Conservation (phyloP, 148 eudicot species). For the Beta vulgaris region DNA sequence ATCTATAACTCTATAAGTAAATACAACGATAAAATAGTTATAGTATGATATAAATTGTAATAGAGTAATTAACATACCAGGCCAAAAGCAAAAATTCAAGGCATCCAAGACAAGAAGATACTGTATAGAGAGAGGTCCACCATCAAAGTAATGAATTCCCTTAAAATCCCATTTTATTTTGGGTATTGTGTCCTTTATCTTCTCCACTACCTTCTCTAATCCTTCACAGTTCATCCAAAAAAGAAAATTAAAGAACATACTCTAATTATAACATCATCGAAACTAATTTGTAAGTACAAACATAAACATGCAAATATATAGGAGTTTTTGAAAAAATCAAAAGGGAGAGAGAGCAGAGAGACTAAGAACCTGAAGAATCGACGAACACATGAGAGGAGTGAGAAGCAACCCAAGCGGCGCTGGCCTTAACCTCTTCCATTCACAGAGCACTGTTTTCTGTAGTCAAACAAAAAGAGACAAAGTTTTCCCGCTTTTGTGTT, state of each 20-base stretch:
- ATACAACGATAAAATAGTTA: too few species aligned
- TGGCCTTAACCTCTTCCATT: slow-evolving; percentile 38
- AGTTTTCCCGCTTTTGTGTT: too few species aligned
- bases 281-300: too few species aligned
- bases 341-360: background rate
- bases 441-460: too few species aligned
- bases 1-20: too few species aligned
- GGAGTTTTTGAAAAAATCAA: too few species aligned
- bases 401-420: slow-evolving; percentile 37
- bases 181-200: slow-evolving; percentile 45
- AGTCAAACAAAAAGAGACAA: too few species aligned
- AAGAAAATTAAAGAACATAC: too few species aligned
- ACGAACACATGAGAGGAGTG: slow-evolving; percentile 32
- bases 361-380: slow-evolving; percentile 28
- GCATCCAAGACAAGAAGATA: slow-evolving; percentile 71
- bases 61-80: slow-evolving; percentile 41
- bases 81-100: slow-evolving; percentile 78
- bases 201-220: slow-evolving; percentile 66
- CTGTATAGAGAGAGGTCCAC: slow-evolving; percentile 57
- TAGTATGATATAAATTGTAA: too few species aligned
- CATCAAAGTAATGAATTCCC: slow-evolving; percentile 84
- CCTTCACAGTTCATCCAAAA: slow-evolving; percentile 35
- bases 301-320: background rate
- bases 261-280: too few species aligned
- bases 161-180: slow-evolving; percentile 86